Base-by-base conservation (phyloP, 2,329 filamentous ascomycete species). In the Alternaria novae-zelandiae region DNA sequence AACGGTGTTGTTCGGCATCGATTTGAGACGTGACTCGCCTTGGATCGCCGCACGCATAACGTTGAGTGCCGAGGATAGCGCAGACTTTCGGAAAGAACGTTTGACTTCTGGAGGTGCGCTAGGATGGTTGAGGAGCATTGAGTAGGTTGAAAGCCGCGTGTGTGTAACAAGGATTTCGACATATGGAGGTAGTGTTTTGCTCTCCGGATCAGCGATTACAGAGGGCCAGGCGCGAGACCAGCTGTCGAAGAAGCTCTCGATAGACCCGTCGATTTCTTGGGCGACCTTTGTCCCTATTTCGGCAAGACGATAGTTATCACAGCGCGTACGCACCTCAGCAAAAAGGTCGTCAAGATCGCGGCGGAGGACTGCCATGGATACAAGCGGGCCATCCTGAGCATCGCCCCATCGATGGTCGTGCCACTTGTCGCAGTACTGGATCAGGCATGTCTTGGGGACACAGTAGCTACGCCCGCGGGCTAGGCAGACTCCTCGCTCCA, bases 1-100 rank as follows among this genome's bases (percentile, higher is more conserved):
- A 59, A 90, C 87, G 0, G 90, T 92, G 69, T 93, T 93, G 77
- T 93, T 93, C 0, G 90, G 90, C 90, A 93, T 93, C 0, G 90
- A 92, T 59, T 88, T 88, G 0, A 93, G 83, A 64, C 90, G 86
- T 0, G 84, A 82, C 73, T 93, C 90, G 32, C 90, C 90, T 76
- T 92, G 90, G 6, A 92, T 91, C 0, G 90, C 90, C 2, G 89
- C 89, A 21, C 90, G 87, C 83, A 93, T 87, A 5, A 93, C 91
- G 61, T 91, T 92, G n/a, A 93, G 79, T 0, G 91, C 89, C 0
- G 90, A 90, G 0, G 90, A 91, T 0, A 93, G 83, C 2, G 90
- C 89, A 0, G 90, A 90, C 1, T 89, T 88, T 44, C 90, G 88
- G 78, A 93, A 93, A 76, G 91, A 91, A 30, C 89, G 87, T 23